phyloP scores from a whole-genome alignment of 345 rosid species.

The Reutealis trisperma region DNA sequence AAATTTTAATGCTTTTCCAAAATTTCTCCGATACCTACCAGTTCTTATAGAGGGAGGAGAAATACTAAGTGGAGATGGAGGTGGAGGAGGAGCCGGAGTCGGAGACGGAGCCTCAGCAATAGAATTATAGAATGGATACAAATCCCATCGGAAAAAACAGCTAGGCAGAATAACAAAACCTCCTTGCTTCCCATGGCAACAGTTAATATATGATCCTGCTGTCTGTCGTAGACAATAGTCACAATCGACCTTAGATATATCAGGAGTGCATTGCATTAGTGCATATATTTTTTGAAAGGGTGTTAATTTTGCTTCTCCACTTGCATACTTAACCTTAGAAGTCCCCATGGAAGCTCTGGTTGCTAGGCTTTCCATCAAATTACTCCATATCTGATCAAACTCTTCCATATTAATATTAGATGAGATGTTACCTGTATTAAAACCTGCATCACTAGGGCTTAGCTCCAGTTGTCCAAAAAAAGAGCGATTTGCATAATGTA shows the following conservation, averaged over 20 bases:
- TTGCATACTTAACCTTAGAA: conserved; percentile 37
- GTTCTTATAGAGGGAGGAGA: background rate
- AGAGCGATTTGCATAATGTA: conserved; percentile 39
- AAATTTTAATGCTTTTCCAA: background rate
- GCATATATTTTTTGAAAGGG: conserved; percentile 28
- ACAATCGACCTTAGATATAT: conserved; percentile 43
- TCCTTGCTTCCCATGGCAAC: conserved; percentile 40
- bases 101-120: conserved; percentile 28
- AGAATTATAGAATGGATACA: conserved; percentile 38
- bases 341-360: conserved; percentile 30
- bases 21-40: background rate
- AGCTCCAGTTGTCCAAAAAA: conserved; percentile 34
- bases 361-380: conserved; percentile 24
- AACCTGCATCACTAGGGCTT: background rate
- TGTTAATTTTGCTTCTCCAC: conserved; percentile 27
- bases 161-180: conserved; percentile 43
- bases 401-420: conserved; percentile 18
- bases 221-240: conserved; percentile 27
- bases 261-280: conserved; percentile 61
- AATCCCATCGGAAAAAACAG: conserved; percentile 52
- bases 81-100: background rate
- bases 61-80: background rate
- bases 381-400: conserved; percentile 37
- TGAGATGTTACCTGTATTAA: conserved; percentile 11
- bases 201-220: conserved; percentile 7